phyloP scores from a whole-genome alignment of 2,329 filamentous ascomycete species.

The Penicillium sclerotigenum region DNA sequence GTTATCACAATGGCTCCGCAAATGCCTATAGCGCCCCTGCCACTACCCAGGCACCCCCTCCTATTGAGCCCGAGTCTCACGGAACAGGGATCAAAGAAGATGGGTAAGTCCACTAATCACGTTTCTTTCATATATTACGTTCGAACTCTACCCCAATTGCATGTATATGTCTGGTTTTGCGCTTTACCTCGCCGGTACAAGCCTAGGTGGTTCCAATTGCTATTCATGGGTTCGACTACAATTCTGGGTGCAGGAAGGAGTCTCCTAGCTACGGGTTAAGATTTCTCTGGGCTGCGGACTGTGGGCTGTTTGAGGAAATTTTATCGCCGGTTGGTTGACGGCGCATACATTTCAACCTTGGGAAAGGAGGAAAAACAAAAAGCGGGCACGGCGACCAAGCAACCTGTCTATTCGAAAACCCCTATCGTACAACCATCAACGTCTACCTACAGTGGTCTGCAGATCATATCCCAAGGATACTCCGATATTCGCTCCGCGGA shows the following conservation, averaged over 20 bases:
- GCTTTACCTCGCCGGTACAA: conserved; percentile 7
- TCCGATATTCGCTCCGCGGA: not conserved
- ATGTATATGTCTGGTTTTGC: conserved; percentile 5
- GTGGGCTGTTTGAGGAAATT: not conserved
- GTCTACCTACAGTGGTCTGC: not conserved
- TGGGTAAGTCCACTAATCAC: conserved; percentile 65
- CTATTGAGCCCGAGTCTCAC: conserved; percentile 34
- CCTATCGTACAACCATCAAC: not conserved
- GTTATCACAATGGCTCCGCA: conserved; percentile 28
- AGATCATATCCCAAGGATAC: not conserved
- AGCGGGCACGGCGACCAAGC: not conserved
- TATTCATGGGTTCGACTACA: conserved; percentile 14
- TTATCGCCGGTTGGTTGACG: not conserved
- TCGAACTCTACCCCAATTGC: conserved; percentile 3
- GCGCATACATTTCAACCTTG: not conserved
- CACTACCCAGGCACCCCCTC: conserved; percentile 16
- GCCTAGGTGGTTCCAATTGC: conserved; percentile 17
- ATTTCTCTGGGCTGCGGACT: not conserved
- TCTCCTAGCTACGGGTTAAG: conserved; percentile 1
- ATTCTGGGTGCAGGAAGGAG: conserved; percentile 6
- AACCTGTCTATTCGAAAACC: not conserved
- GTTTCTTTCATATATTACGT: conserved; percentile 21
- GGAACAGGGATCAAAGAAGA: conserved; percentile 72
- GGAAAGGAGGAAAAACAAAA: not conserved
- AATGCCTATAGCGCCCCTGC: conserved; percentile 25